phyloP scores from a whole-genome alignment of 805 yeast species.

The Nakazawaea ishiwadae region DNA sequence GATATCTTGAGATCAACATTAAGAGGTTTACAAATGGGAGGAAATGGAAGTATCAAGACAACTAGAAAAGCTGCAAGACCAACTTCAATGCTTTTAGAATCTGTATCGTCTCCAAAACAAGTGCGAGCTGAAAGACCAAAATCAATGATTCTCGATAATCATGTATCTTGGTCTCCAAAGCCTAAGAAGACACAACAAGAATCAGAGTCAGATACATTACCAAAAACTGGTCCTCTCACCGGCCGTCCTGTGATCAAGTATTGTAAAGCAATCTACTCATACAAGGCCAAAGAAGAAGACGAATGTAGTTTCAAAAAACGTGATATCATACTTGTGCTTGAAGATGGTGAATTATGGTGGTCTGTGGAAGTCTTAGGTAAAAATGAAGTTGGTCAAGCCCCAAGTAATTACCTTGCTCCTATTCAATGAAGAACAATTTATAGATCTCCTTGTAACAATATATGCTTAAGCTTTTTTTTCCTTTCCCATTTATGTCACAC shows the following conservation, averaged over 20 bases:
- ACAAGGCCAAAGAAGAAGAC: slow-evolving; percentile 54
- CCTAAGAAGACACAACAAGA: neutral
- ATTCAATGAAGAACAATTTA: slow-evolving; percentile 14
- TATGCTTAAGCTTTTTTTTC: neutral
- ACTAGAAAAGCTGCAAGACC: slow-evolving; percentile 32
- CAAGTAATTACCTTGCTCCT: slow-evolving; percentile 49
- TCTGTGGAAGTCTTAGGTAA: slow-evolving; percentile 51
- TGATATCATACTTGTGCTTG: slow-evolving; percentile 49
- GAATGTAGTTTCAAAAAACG: slow-evolving; percentile 57
- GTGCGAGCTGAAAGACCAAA: slow-evolving; percentile 1
- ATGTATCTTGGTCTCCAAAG: neutral
- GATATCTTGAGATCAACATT: slow-evolving; percentile 55
- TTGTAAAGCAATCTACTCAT: slow-evolving; percentile 52
- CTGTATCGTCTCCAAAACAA: slow-evolving; percentile 1
- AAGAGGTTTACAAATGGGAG: slow-evolving; percentile 36
- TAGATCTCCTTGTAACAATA: neutral
- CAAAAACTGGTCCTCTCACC: slow-evolving; percentile 12
- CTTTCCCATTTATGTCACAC: too few species aligned
- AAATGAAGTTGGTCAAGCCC: slow-evolving; percentile 52
- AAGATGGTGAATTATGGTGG: slow-evolving; percentile 65
- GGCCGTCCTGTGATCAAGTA: slow-evolving; percentile 50
- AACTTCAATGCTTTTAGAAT: slow-evolving; percentile 20
- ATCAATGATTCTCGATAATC: slow-evolving; percentile 4
- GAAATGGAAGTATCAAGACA: slow-evolving; percentile 37
- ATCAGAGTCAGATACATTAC: neutral